A percentile compares a stretch with the other conserved stretches of the same genome.
Evolutionary conservation across 768 basidiomycete genomes (phyloP).

Genomic region (Agaricus subrufescens): DNA sequence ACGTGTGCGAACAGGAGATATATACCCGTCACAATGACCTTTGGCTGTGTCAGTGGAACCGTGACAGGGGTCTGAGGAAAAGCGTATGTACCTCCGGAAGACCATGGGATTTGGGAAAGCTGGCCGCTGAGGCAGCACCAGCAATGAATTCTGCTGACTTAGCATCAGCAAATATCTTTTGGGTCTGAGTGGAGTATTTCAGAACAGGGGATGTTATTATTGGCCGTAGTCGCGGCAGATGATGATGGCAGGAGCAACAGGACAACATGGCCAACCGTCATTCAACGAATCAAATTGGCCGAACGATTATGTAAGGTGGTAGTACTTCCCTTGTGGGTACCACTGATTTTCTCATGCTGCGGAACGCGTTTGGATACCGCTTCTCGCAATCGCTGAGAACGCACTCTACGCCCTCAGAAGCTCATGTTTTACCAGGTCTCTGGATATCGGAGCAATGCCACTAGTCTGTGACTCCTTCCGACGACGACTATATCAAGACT

Average conservation of each 20-base stretch:
- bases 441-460: background rate
- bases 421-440: background rate
- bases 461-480: background rate
- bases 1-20: background rate
- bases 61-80: background rate
- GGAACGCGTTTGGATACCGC: background rate
- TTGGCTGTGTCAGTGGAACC: background rate
- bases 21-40: slow-evolving; percentile 45
- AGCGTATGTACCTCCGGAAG: slow-evolving; percentile 35
- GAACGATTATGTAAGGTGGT: background rate
- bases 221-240: background rate
- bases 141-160: slow-evolving; percentile 33
- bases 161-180: slow-evolving; percentile 24
- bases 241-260: background rate
- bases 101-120: slow-evolving; percentile 35
- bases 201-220: background rate
- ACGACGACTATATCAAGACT: background rate
- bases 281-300: background rate
- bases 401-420: background rate
- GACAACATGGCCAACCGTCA: background rate
- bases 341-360: background rate
- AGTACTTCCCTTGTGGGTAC: too few relatives aligned
- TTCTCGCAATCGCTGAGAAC: background rate
- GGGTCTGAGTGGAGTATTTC: slow-evolving; percentile 12
- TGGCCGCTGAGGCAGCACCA: slow-evolving; percentile 29